phyloP scores from a whole-genome alignment of 2,329 filamentous ascomycete genomes.

The Sclerotinia borealis region DNA sequence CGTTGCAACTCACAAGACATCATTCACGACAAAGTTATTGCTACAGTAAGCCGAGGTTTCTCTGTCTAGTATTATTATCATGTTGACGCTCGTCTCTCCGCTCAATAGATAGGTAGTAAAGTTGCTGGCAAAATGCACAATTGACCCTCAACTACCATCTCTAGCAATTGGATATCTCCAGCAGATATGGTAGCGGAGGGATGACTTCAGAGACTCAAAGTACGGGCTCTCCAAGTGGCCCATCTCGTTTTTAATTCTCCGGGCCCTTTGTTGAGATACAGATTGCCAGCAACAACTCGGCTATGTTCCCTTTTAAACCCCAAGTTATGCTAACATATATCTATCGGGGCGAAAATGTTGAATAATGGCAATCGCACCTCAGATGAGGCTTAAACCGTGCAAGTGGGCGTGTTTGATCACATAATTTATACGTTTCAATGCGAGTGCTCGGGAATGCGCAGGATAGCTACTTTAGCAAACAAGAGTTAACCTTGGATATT shows the following conservation, averaged over 20 bases:
- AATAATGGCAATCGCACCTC: constrained; percentile 41
- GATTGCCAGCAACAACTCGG: constrained; percentile 24
- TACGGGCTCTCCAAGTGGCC: constrained; percentile 41
- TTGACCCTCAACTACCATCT: not conserved
- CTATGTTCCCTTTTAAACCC: constrained; percentile 18
- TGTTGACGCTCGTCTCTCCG: not conserved
- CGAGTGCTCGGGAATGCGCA: not conserved
- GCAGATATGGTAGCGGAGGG: constrained; percentile 41
- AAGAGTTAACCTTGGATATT: constrained; percentile 45
- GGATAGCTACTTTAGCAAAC: constrained; percentile 32
- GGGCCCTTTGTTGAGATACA: constrained; percentile 45
- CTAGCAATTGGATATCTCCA: not conserved
- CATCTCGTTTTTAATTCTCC: not conserved
- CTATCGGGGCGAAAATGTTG: constrained; percentile 38
- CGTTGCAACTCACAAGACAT: not conserved
- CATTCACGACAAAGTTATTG: not conserved
- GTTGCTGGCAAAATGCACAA: not conserved
- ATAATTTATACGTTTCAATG: not conserved
- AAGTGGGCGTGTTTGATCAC: not conserved
- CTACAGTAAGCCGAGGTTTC: too few relatives aligned
- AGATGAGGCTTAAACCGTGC: constrained; percentile 24
- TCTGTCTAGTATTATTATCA: not conserved
- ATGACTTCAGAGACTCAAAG: constrained; percentile 45
- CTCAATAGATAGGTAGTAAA: not conserved
- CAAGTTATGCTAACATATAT: constrained; percentile 18